A percentile compares a stretch with the other conserved stretches of the same genome.
phyloP scores from a whole-genome alignment of 768 basidiomycete species.

The Phylloporus rhodoxanthus region DNA sequence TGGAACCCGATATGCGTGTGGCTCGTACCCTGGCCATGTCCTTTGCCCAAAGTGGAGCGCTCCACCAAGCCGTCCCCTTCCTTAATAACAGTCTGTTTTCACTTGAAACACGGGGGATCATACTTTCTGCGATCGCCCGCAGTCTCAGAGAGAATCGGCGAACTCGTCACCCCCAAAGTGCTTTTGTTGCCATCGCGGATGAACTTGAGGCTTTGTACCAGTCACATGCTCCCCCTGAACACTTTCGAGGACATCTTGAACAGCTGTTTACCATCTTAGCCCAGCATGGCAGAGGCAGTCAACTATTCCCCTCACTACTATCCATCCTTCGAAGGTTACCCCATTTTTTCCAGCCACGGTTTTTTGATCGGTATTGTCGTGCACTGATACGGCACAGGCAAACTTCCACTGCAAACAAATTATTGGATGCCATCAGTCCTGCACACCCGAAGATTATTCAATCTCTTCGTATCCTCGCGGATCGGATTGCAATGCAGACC shows the following conservation, averaged over 20 bases:
- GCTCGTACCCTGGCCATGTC: constrained; percentile 30
- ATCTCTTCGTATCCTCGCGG: constrained; percentile 4
- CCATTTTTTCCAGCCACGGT: constrained; percentile 35
- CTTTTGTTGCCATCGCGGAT: constrained; percentile 33
- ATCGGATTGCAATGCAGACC: constrained; percentile 6
- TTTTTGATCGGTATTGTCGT: constrained; percentile 35
- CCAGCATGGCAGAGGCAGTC: constrained; percentile 33
- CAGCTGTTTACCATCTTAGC: constrained; percentile 38
- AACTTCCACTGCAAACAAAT: constrained; percentile 30
- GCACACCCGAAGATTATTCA: constrained; percentile 10
- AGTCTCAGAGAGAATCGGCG: constrained; percentile 33
- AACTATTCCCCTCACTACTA: constrained; percentile 37
- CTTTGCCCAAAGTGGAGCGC: constrained; percentile 23
- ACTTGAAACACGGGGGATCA: constrained; percentile 28
- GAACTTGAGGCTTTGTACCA: constrained; percentile 35
- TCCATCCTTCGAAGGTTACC: constrained; percentile 32
- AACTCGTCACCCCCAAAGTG: constrained; percentile 24
- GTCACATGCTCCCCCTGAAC: constrained; percentile 30
- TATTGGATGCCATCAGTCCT: constrained; percentile 22
- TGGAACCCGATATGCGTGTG: constrained; percentile 20
- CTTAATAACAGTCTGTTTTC: constrained; percentile 31
- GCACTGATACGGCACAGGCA: constrained; percentile 39
- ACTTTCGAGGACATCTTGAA: constrained; percentile 40
- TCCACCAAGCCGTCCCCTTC: constrained; percentile 29
- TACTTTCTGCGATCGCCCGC: constrained; percentile 37